phyloP scores from a whole-genome alignment of 2,329 filamentous ascomycete species.

The Aspergillus costaricaensis region DNA sequence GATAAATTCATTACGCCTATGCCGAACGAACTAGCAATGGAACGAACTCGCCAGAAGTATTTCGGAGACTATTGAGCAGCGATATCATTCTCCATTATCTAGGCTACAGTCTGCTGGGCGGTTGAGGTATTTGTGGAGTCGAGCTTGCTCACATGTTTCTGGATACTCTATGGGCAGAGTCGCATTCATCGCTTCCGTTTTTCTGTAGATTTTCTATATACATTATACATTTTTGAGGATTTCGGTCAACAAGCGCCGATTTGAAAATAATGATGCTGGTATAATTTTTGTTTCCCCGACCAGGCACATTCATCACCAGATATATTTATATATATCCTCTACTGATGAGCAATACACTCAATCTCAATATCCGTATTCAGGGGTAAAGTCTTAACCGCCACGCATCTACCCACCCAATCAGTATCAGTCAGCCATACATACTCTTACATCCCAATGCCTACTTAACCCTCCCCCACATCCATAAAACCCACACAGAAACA shows the following conservation, averaged over 20 bases:
- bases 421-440: background rate
- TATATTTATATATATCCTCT: background rate
- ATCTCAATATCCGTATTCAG: constrained; percentile 88
- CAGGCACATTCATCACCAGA: no score
- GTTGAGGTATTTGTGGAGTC: no score
- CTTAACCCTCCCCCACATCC: background rate
- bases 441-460: background rate
- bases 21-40: constrained; percentile 44
- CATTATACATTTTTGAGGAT: no score
- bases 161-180: no score
- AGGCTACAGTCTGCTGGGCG: no score
- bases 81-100: no score
- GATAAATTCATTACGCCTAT: constrained; percentile 44
- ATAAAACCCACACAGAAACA: background rate
- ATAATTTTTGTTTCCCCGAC: background rate
- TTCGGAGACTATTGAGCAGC: constrained; percentile 34
- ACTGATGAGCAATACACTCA: constrained; percentile 65
- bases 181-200: no score
- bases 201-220: no score
- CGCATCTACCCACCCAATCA: constrained; percentile 53
- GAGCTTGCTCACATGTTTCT: no score
- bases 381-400: constrained; percentile 85
- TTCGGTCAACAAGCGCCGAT: no score
- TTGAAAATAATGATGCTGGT: no score
- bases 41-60: constrained; percentile 39